A percentile compares a stretch with the other conserved stretches of the same genome.
Evolutionary conservation across 164 flowering plant genomes (phyloP).

Genomic region (Aristolochia fimbriata): DNA sequence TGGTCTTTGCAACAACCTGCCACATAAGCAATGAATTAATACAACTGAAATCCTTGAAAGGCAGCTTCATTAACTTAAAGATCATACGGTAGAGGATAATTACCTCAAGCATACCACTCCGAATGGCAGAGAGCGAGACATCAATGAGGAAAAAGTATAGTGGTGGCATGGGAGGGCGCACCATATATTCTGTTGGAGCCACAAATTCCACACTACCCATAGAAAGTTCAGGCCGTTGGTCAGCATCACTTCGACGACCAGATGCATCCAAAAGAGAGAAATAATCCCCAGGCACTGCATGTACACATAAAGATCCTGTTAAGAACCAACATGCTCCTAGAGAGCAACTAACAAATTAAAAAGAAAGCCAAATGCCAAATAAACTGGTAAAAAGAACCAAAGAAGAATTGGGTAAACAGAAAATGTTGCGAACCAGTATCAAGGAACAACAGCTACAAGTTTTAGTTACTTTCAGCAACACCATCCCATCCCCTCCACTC

Average conservation of each 20-base stretch:
- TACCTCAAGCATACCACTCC: slow-evolving; percentile 98
- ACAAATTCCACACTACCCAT: slow-evolving; percentile 94
- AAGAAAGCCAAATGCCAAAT: too few relatives aligned
- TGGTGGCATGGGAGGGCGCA: slow-evolving; percentile 99
- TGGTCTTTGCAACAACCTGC: slow-evolving; percentile 87
- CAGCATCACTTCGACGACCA: slow-evolving; percentile 76
- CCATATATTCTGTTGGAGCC: slow-evolving; percentile 98
- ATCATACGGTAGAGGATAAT: slow-evolving; percentile 8
- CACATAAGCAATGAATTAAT: slow-evolving; percentile 1
- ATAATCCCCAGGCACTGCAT: slow-evolving; percentile 84
- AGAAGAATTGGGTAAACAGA: too few relatives aligned
- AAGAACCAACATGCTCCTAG: too few relatives aligned
- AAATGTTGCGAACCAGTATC: too few relatives aligned
- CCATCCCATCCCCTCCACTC: too few relatives aligned
- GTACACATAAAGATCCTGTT: neutral
- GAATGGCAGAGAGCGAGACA: slow-evolving; percentile 76
- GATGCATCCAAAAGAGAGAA: slow-evolving; percentile 74
- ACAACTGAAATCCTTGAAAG: neutral
- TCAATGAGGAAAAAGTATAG: slow-evolving; percentile 92
- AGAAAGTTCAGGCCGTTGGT: slow-evolving; percentile 84
- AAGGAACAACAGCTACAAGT: too few relatives aligned
- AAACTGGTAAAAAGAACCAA: too few relatives aligned
- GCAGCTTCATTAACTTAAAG: neutral
- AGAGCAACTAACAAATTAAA: too few relatives aligned
- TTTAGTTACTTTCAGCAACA: too few relatives aligned